Base-by-base conservation (phyloP, 2,329 filamentous ascomycete genomes). In the Aspergillus uvarum region DNA sequence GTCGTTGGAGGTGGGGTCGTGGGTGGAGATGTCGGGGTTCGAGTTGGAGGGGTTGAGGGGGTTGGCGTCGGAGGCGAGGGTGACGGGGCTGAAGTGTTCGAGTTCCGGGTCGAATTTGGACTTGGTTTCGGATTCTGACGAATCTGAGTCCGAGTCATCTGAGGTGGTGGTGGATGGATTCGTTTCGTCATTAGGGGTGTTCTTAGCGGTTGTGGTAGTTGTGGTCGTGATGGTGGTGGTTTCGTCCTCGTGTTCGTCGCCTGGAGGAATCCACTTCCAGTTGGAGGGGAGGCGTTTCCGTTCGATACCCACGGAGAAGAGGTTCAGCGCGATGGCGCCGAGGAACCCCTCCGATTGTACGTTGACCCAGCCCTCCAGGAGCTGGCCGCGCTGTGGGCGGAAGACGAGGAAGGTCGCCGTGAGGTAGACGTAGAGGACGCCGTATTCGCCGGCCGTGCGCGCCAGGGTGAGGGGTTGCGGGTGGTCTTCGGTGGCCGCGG, bases 261-360 rank as follows among this genome's bases (percentile, higher is more conserved):
- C 78, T 8, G 86, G 82, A 11, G 87, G 85, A 16, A 91, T 82
- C 89, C 92, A 98, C 62, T 81, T 86, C 95, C 94, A 99, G 24
- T 85, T 83, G 14, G 79, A 76, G 0, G 95, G 95, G 16, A 99
- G 80, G 38, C 91, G 83, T 62, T 85, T 85, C 22, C 88, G 83
- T 68, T 94, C 89, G 61, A 99, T 90, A 48, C 89, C 91, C 1
- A 94, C 91, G 67, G 95, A 96, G 82, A 98, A 98, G 65, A 92
- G 86, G 74, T 94, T 94, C 78, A 92, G 93, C 74, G 92, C 95
- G 11, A 96, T 87, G 2, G 97, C 85, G 21, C 94, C 93, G 6
- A 99, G 83, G 71, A 97, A 92, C 6, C 91, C 92, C 67, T 95
- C 91, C 51, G 89, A 94, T 72, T 96, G 91, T 31, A 97, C 81